Base-by-base conservation (phyloP, 345 rosid species). In the Euphorbia peplus region DNA sequence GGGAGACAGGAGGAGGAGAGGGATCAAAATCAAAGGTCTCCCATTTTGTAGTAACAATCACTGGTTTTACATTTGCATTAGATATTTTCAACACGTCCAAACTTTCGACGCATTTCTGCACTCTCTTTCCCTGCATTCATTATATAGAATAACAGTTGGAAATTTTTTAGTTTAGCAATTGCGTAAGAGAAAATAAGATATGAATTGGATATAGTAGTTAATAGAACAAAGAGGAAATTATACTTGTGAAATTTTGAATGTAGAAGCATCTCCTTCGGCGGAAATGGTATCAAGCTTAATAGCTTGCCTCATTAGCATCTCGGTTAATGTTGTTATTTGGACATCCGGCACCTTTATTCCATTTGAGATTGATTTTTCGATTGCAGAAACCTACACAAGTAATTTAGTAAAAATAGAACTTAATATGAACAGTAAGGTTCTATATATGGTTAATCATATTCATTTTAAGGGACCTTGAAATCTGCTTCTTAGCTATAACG, bases 251-350 rank as follows among this genome's bases (percentile, higher is more conserved):
- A 0, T 77, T 66, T 85, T 82, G 37, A 21, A 74, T 14, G 83
- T 48, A 73, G 70, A 67, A 24, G 79, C 82, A 1, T 83, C 78
- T 47, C 85, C 88, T 66, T 85, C 83, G 0, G 84, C 80, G 5
- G 75, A 39, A 37, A 83, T 74, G 70, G 32, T 42, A 21, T 87
- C 86, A 1, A 87, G 75, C 85, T 80, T 85, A 55, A 83, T 37
- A 8, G 88, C 89, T 69, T 82, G 89, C 70, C 85, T 74, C 85
- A 87, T 85, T 2, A 80, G 83, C 85, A 87, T 82, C 81, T 85
- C 92, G 0, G 63, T 74, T 60, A 83, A 65, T n/a, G 88, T 85
- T 25, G 89, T 80, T 64, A 83, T 82, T 19, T 85, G 88, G 55
- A 83, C 76, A 57, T 87, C 89, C 5, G 84, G 71, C 48, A 77